Conservation (phyloP, 305 asterid genomes). For the Fraxinus floribunda region DNA sequence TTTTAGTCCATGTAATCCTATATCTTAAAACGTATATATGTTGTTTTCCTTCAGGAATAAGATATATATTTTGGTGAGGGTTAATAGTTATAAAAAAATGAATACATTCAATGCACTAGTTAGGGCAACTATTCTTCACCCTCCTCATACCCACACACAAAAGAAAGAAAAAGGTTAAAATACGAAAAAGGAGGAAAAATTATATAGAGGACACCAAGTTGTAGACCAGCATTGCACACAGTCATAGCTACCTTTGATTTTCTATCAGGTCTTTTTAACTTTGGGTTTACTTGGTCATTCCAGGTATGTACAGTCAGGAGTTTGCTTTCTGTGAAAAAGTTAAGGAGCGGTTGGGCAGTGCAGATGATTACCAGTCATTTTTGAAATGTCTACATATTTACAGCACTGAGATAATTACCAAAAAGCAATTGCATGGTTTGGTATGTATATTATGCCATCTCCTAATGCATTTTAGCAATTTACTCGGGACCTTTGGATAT, state of each 20-base stretch:
- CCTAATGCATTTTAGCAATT: neutral
- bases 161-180: neutral
- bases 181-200: constrained; percentile 5
- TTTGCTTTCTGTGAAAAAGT: constrained; percentile 93
- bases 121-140: neutral
- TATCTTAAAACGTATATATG: neutral
- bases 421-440: constrained; percentile 82
- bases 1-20: neutral
- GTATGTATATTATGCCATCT: constrained; percentile 41
- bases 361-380: constrained; percentile 93
- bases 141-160: neutral
- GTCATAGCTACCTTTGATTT: constrained; percentile 1
- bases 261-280: constrained; percentile 15
- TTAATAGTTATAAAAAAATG: neutral
- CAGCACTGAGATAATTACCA: constrained; percentile 93
- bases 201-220: neutral
- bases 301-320: constrained; percentile 78
- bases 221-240: neutral
- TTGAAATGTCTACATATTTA: constrained; percentile 94
- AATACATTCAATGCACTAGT: neutral
- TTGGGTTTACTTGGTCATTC: constrained; percentile 31
- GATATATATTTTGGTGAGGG: constrained; percentile 4
- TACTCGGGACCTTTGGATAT: neutral
- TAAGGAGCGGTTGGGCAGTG: constrained; percentile 77
- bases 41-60: neutral